phyloP scores from a whole-genome alignment of 2,329 filamentous ascomycete genomes.

The Aspergillus vadensis region DNA sequence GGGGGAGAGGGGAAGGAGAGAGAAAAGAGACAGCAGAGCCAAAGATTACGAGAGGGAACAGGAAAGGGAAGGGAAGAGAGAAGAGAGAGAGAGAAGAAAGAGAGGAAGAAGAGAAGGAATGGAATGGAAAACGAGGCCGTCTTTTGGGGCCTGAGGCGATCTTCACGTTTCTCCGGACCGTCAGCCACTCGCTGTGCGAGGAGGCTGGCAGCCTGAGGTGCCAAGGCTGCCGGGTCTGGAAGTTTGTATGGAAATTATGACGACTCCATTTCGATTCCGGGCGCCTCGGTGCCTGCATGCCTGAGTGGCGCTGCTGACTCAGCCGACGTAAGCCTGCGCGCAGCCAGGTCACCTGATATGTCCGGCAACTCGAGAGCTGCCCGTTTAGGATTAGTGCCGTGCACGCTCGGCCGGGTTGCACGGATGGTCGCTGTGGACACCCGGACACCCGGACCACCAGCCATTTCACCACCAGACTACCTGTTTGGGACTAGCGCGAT shows the following conservation, averaged over 20 bases:
- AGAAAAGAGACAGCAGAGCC: conserved; percentile 18
- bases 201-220: conserved; percentile 26
- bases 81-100: conserved; percentile 34
- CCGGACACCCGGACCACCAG: conserved; percentile 26
- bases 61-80: conserved; percentile 21
- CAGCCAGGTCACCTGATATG: not conserved
- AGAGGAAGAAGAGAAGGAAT: conserved; percentile 39
- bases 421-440: conserved; percentile 23
- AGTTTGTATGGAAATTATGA: conserved; percentile 1
- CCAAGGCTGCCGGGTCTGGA: not conserved
- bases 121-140: conserved; percentile 43
- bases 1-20: conserved; percentile 17
- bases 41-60: conserved; percentile 26
- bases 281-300: conserved; percentile 11
- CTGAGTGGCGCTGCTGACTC: conserved; percentile 11
- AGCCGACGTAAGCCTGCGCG: not conserved
- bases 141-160: conserved; percentile 29
- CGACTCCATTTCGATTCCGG: conserved; percentile 3
- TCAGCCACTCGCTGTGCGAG: conserved; percentile 20
- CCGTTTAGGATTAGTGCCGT: too few species aligned
- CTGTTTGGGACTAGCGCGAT: conserved; percentile 33
- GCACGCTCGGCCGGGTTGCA: conserved; percentile 17
- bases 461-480: conserved; percentile 12
- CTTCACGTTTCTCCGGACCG: conserved; percentile 28
- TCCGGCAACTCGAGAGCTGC: too few species aligned